Evolutionary conservation across 2,329 filamentous ascomycete genomes (phyloP), one percentile per base, ranked within the genome.

Genomic region (Davidsoniella eucalypti): DNA sequence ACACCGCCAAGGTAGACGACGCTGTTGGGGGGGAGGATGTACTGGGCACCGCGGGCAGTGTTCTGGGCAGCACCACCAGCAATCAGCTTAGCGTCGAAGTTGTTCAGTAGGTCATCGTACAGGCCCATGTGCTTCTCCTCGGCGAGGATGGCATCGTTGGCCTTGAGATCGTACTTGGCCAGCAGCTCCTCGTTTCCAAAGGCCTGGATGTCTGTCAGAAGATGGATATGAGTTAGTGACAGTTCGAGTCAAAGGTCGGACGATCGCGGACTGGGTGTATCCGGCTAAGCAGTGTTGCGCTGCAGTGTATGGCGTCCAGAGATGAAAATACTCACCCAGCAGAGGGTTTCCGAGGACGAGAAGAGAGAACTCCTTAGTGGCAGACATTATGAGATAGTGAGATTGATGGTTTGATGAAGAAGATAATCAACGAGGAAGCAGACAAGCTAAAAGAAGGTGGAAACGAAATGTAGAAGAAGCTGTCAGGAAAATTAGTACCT

Each of bases 1-100:
- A 94, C 87, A 62, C 88, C 88, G 58, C 92, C 92, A 57, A 96
- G 77, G 75, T 87, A 98, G 65, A 94, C 79, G 61, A 93, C 87
- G 56, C 84, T 90, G 72, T 94, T 83, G 54, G 83, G 71, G 29
- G 86, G 80, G 52, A 98, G 86, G 57, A 96, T 80, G 75, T 98
- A 98, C 79, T 92, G 86, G 56, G 90, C 92, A 58, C 92, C 92
- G 62, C 92, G 82, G 58, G 92, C 90, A 49, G 87, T 93, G 77
- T 98, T 98, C 71, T 98, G 92, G 26, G 92, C 92, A 51, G 92
- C 92, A 61, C 92, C 92, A 57, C 92, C 92, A 50, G 92, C 87
- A 63, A 96, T 92, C 64, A 96, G 75, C 70, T 94, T 93, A 56
- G 90, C 90, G 60, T 92, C 79, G 69, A 81, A 86, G 75, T 92